Base-by-base conservation (phyloP, 1,284 basidiomycete genomes). In the Xanthoconium separans region DNA sequence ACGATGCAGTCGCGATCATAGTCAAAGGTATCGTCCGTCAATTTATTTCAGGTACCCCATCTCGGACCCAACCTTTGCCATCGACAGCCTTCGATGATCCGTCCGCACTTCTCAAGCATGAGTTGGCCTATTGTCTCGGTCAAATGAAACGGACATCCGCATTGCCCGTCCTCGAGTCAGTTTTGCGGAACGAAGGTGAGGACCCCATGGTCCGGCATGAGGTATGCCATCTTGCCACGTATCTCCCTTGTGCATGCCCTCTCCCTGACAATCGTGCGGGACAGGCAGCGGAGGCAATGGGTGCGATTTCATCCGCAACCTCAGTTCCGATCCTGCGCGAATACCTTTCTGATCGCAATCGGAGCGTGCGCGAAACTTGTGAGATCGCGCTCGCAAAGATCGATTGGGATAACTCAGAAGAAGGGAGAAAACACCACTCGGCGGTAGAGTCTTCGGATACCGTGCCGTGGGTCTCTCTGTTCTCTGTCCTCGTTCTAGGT, bases 191-290 rank as follows among this genome's bases (percentile, higher is more conserved):
- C 61, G 69, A 73, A 44, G 69, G 76, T 6, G 88, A 96, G 70
- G 94, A 99, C 73, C 88, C 93, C 1, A 99, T 99, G 97, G 97
- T 99, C 54, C 81, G 96, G 52, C 96, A 99, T 76, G 96, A 99
- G 80, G 91, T 91, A 59, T 60, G 77, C 67, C 56, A 41, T 52
- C 30, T 31, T 47, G 18, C 42, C 44, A 34, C 36, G 49, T 40
- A 18, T 37, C 27, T 20, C 47, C 47, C 34, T 20, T 9, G 36
- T 18, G 36, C 36, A n/a, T n/a, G 9, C 37, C 47, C 27, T 43
- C 37, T 42, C 44, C 40, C 44, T 57, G 55, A 62, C 22, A 30
- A 33, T 48, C 47, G 15, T 57, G 47, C 46, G 50, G 57, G 58
- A 44, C 59, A 94, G 90, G 95, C 97, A 24, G 97, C 97, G 18